phyloP scores from a whole-genome alignment of 2,329 filamentous ascomycete genomes.

The Diaporthe vaccinii region DNA sequence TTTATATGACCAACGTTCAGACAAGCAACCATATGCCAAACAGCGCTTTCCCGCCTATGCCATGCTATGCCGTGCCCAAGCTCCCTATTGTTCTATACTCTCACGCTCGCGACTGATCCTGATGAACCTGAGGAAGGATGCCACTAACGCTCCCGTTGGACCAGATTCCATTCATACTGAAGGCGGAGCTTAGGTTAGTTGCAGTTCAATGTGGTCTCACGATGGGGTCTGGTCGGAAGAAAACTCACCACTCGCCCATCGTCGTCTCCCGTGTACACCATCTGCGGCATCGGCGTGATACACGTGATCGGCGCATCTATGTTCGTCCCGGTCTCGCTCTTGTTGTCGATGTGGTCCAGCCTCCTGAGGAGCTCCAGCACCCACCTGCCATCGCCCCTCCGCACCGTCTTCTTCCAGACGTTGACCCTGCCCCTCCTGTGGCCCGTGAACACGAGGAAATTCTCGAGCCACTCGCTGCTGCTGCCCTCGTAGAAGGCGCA shows the following conservation, averaged over 20 bases:
- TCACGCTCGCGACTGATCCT: conserved; percentile 12
- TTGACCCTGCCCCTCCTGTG: conserved; percentile 89
- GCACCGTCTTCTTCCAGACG: conserved; percentile 71
- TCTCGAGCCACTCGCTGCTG: conserved; percentile 92
- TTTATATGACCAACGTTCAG: conserved; percentile 18
- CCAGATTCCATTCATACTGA: conserved; percentile 74
- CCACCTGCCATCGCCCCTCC: conserved; percentile 75
- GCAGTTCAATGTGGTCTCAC: neutral
- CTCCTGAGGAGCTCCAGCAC: conserved; percentile 82
- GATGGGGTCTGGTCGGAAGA: neutral
- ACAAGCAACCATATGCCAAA: neutral
- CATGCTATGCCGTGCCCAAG: neutral
- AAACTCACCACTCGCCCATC: conserved; percentile 86
- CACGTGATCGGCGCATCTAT: conserved; percentile 83
- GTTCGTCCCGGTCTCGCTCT: conserved; percentile 70
- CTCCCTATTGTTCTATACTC: conserved; percentile 6
- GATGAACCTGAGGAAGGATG: neutral
- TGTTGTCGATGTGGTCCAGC: conserved; percentile 83
- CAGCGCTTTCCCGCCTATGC: conserved; percentile 11
- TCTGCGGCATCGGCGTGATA: conserved; percentile 84
- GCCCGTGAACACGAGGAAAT: conserved; percentile 88
- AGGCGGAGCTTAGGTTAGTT: conserved; percentile 4
- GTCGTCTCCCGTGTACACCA: conserved; percentile 95
- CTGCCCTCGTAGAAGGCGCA: conserved; percentile 95
- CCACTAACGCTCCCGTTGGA: conserved; percentile 67